A percentile compares a stretch with the other conserved stretches of the same genome.
phyloP scores from a whole-genome alignment of 225 moss, liverwort and hornwort genomes.

The Lunularia cruciata region DNA sequence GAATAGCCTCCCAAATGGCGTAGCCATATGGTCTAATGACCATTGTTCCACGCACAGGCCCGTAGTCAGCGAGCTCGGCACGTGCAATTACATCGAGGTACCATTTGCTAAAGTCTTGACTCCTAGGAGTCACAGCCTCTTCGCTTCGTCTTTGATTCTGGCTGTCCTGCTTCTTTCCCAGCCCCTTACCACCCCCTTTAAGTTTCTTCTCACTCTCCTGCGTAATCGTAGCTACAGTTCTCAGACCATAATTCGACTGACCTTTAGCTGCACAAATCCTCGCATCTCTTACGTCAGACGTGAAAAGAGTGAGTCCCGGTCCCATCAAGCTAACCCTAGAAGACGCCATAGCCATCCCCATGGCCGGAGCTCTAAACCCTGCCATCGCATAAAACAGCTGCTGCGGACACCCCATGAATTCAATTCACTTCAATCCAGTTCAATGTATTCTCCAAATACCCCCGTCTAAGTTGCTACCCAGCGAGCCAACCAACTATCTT shows the following conservation, averaged over 20 bases:
- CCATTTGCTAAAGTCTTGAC: conserved; percentile 90
- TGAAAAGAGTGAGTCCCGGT: conserved; percentile 8
- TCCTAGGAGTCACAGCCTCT: conserved; percentile 65
- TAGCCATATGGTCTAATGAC: conserved; percentile 96
- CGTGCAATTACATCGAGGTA: conserved; percentile 89
- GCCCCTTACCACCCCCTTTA: conserved; percentile 15
- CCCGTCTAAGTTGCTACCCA: too few relatives aligned
- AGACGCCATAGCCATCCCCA: conserved; percentile 30
- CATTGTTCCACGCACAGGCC: conserved; percentile 97
- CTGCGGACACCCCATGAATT: conserved; percentile 12
- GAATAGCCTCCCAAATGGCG: conserved; percentile 93
- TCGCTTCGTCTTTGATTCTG: conserved; percentile 38
- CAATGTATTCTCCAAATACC: too few relatives aligned
- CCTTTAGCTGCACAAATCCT: conserved; percentile 6
- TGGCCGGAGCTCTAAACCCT: conserved; percentile 5
- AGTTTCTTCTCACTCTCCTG: conserved; percentile 29
- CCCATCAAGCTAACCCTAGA: conserved; percentile 19
- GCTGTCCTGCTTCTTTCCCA: conserved; percentile 16
- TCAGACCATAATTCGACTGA: not conserved
- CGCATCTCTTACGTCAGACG: not conserved
- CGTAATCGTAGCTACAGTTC: conserved; percentile 26
- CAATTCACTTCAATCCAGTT: too few relatives aligned
- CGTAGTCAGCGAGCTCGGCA: conserved; percentile 96
- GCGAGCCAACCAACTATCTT: too few relatives aligned
- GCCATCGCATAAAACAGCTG: conserved; percentile 4